Conservation (phyloP, 1,284 basidiomycete species). For the Ceratobasidium sp. region DNA sequence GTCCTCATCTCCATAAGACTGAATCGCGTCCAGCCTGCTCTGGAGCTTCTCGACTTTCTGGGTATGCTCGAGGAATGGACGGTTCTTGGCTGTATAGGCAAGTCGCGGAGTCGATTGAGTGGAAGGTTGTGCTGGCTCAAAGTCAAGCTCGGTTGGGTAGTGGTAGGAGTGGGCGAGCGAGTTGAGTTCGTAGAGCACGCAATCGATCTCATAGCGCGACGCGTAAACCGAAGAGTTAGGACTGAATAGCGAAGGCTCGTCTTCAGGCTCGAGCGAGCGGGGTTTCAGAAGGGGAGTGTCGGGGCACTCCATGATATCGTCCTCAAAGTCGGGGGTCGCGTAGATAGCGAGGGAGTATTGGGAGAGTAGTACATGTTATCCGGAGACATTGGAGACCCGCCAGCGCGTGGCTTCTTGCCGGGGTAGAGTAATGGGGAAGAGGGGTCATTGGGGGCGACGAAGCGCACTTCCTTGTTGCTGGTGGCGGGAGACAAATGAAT, state of each 20-base stretch:
- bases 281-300: not conserved
- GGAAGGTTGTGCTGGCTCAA: not conserved
- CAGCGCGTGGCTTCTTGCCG: not conserved
- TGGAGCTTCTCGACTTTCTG: slow-evolving; percentile 2
- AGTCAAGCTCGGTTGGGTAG: slow-evolving; percentile 19
- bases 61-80: slow-evolving; percentile 1
- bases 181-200: slow-evolving; percentile 4
- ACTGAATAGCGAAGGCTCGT: not conserved
- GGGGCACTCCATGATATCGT: slow-evolving; percentile 1
- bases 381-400: not conserved
- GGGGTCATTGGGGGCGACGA: not conserved
- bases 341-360: not conserved
- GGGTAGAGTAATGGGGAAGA: not conserved
- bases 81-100: slow-evolving; percentile 4
- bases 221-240: not conserved
- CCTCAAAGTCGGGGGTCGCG: not conserved
- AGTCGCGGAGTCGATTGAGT: not conserved
- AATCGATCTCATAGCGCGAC: not conserved
- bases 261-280: not conserved
- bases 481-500: not conserved
- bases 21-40: not conserved
- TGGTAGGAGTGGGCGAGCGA: not conserved
- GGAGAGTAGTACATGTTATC: not conserved
- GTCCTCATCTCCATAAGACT: not conserved
- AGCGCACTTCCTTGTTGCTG: not conserved